These are phyloP conservation scores for Jimgerdemannia flammicorona DNA, from an alignment of 192 early-diverging fungal genomes.

Conservation along the genomic window DNA sequence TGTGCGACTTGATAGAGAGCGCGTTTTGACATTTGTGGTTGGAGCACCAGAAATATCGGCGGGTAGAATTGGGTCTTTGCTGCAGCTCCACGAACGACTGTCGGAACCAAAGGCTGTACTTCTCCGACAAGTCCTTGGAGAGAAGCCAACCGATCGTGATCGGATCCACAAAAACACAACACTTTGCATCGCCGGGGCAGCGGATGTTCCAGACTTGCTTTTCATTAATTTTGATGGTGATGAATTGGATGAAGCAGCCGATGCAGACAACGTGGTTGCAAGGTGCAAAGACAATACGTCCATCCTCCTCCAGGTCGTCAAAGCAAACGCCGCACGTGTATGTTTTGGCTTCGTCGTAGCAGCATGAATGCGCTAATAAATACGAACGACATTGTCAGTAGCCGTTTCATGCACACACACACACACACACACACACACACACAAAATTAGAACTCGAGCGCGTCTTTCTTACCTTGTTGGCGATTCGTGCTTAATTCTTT, in stretches of 20 bases:
- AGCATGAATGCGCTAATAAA: neutral
- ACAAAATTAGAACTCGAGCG: too few species aligned
- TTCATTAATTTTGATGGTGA: slow-evolving; percentile 14
- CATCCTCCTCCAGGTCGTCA: neutral
- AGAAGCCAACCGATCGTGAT: slow-evolving; percentile 12
- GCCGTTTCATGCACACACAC: too few species aligned
- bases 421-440: too few species aligned
- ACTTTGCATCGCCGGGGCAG: slow-evolving; percentile 9
- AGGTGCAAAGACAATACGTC: slow-evolving; percentile 1
- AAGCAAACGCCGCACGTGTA: slow-evolving; percentile 13
- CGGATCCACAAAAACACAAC: slow-evolving; percentile 7
- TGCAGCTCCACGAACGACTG: slow-evolving; percentile 9
- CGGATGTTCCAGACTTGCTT: slow-evolving; percentile 5
- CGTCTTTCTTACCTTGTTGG: neutral
- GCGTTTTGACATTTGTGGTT: slow-evolving; percentile 7
- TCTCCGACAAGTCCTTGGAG: slow-evolving; percentile 1
- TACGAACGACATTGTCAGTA: neutral
- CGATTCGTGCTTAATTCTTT: neutral
- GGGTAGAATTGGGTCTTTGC: neutral
- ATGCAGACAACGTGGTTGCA: slow-evolving; percentile 11
- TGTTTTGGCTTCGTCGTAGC: neutral
- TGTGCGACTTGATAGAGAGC: slow-evolving; percentile 1
- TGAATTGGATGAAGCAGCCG: slow-evolving; percentile 12
- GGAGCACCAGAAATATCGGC: slow-evolving; percentile 7
- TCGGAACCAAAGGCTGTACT: slow-evolving; percentile 12